Evolutionary conservation across 768 basidiomycete genomes (phyloP), one percentile per base, ranked within the genome.

Genomic region (Kwoniella mangroviensis): DNA sequence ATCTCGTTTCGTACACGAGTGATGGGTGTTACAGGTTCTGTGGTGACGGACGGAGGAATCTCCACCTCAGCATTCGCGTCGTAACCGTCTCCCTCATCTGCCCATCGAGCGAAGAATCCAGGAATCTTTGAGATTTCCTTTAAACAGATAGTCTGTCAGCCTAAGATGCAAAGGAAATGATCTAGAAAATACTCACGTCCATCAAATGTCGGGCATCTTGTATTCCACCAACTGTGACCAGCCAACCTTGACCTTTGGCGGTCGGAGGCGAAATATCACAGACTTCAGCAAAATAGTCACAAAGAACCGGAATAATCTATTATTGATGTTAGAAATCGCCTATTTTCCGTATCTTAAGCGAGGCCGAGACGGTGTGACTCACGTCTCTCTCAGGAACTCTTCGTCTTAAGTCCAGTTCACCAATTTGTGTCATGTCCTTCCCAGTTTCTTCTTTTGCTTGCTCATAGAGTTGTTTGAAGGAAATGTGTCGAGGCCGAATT

Each of bases 81-180:
- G 51, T 64, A 28, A 12, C 63, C 70, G 34, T 77, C 73, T 10
- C 42, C 59, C 12, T 72, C 69, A 40, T 70, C 52, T 3, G 72
- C 77, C 74, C 72, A 78, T n/a, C 74, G 67, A 12, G 63, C 68
- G 22, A 70, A 42, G 34, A 78, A 55, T 2, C 77, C 77, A 10
- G 77, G 74, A 11, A 78, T 65, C 28, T 72, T 65, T 22, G 22
- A n/a, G 5, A 78, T 41, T 56, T 78, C 65, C 76, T 78, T 13
- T 49, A 15, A 19, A 49, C 19, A 49, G 9, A 5, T 34, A 34
- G 62, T 22, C 24, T 15, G 12, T 41, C 11, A 57, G 41, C 13
- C 24, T 15, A 34, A 41, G 34, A 34, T 34, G 4, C 34, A 34
- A 34, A 34, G 34, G 34, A 34, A 34, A 52, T 53, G 42, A 43